A percentile compares a stretch with the other conserved stretches of the same genome.
Conservation (phyloP, 148 eudicot genomes). For the Silene uniflora region DNA sequence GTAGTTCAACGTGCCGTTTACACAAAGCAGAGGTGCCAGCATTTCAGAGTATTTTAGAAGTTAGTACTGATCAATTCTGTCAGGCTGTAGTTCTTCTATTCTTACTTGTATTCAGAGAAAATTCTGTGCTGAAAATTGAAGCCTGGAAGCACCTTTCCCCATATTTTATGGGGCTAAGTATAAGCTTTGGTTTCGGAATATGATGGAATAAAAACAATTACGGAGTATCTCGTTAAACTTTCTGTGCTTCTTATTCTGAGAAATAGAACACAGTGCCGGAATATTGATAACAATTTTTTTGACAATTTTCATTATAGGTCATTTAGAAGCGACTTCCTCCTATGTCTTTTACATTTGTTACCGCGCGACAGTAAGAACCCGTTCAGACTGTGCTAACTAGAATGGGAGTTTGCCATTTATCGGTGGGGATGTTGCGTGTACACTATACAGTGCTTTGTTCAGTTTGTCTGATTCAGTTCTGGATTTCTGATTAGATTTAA, state of each 20-base stretch:
- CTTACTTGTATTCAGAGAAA: too few relatives aligned
- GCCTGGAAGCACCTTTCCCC: not conserved
- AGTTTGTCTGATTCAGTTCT: not conserved
- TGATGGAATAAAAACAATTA: not conserved
- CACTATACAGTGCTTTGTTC: not conserved
- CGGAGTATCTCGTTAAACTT: not conserved
- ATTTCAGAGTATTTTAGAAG: not conserved
- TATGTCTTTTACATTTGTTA: too few relatives aligned
- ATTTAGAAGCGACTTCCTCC: too few relatives aligned
- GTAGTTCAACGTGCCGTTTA: too few relatives aligned
- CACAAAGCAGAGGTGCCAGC: conserved; percentile 8
- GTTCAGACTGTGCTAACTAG: too few relatives aligned
- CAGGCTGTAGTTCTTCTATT: too few relatives aligned
- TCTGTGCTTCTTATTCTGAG: not conserved
- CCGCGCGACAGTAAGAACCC: too few relatives aligned
- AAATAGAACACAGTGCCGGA: not conserved
- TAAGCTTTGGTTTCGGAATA: not conserved
- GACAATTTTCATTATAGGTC: too few relatives aligned
- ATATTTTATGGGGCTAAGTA: not conserved
- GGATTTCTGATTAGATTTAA: not conserved
- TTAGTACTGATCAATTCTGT: not conserved
- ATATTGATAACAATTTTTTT: not conserved
- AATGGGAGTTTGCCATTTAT: not conserved
- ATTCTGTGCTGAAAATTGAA: too few relatives aligned
- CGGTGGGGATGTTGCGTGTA: too few relatives aligned